phyloP scores from a whole-genome alignment of 129 eudicot genomes.

The Erigeron canadensis region DNA sequence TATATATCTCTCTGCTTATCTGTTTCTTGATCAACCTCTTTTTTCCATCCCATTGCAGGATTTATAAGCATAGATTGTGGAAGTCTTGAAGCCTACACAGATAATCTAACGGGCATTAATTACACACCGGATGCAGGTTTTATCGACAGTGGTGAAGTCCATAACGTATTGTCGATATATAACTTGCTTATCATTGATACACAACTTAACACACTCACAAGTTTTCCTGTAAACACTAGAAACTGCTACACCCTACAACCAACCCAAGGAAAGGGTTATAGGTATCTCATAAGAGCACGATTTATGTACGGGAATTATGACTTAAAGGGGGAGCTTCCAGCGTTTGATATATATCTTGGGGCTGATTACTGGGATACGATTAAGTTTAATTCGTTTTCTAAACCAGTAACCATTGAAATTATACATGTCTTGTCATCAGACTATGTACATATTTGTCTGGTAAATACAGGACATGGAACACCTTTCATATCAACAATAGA shows the following conservation, averaged over 20 bases:
- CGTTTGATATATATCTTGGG: conserved; percentile 52
- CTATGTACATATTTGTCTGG: conserved; percentile 42
- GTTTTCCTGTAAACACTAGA: conserved; percentile 50
- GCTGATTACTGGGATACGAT: conserved; percentile 41
- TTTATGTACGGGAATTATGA: conserved; percentile 67
- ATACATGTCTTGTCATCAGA: conserved; percentile 37
- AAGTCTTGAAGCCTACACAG: conserved; percentile 32
- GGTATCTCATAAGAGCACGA: conserved; percentile 39
- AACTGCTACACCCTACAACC: conserved; percentile 58
- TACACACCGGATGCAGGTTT: conserved; percentile 38
- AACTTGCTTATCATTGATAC: background rate
- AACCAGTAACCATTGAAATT: conserved; percentile 24
- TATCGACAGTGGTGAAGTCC: conserved; percentile 41
- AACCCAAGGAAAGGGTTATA: conserved; percentile 34
- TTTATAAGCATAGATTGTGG: conserved; percentile 78
- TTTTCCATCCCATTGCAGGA: conserved; percentile 31
- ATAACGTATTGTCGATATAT: conserved; percentile 22
- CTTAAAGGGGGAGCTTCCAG: conserved; percentile 27
- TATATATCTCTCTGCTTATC: background rate
- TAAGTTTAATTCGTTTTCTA: background rate
- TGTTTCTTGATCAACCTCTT: background rate
- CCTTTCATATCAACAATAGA: conserved; percentile 52
- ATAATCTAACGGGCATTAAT: conserved; percentile 11
- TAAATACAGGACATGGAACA: conserved; percentile 34
- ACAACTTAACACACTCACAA: conserved; percentile 43